phyloP scores from a whole-genome alignment of 2,329 filamentous ascomycete genomes.

The Microsporum ferrugineum region DNA sequence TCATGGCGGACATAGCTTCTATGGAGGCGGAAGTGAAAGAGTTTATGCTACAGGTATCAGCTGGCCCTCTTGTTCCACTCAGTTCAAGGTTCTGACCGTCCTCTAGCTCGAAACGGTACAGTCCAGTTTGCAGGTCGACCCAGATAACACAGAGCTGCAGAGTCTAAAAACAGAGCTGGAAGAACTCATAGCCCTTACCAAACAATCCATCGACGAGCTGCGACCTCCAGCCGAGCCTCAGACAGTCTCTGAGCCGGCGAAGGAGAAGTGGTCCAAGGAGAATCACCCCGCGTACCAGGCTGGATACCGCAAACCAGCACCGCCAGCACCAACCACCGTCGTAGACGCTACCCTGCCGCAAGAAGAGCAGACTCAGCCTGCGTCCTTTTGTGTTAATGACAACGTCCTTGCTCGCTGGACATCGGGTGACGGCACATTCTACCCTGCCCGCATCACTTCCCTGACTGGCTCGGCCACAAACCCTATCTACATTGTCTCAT shows the following conservation, averaged over 20 bases:
- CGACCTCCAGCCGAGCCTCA: constrained; percentile 45
- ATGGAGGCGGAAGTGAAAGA: constrained; percentile 45
- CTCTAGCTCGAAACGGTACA: constrained; percentile 64
- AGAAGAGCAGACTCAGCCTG: constrained; percentile 44
- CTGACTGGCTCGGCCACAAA: constrained; percentile 86
- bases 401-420: constrained; percentile 82
- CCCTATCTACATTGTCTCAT: constrained; percentile 88
- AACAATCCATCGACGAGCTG: constrained; percentile 71
- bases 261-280: constrained; percentile 67
- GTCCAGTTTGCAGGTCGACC: constrained; percentile 64
- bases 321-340: constrained; percentile 10
- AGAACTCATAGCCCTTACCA: constrained; percentile 65
- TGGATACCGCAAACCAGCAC: constrained; percentile 38
- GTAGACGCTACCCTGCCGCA: constrained; percentile 28
- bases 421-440: constrained; percentile 79
- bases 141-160: constrained; percentile 66
- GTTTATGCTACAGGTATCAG: constrained; percentile 46
- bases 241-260: constrained; percentile 42
- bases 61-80: not conserved
- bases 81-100: not conserved
- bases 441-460: constrained; percentile 82
- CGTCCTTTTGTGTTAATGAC: constrained; percentile 75
- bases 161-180: constrained; percentile 70
- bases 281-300: constrained; percentile 68
- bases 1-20: constrained; percentile 35